Conservation (phyloP, 2,329 filamentous ascomycete genomes). For the Curvularia hawaiiensis region DNA sequence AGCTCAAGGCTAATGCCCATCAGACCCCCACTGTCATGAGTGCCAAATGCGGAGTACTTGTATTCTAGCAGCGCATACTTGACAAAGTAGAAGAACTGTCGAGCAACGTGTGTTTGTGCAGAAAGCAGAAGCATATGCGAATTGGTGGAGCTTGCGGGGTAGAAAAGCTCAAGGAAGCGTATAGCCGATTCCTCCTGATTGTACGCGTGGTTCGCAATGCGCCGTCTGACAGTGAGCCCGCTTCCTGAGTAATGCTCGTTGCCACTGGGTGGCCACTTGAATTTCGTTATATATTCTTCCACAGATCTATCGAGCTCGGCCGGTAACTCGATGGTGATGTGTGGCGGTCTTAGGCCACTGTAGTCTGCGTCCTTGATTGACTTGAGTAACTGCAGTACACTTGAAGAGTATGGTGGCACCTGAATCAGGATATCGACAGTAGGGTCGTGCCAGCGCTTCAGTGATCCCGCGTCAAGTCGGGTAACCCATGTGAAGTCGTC, state of each 20-base stretch:
- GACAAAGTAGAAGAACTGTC: slow-evolving; percentile 84
- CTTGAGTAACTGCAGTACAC: slow-evolving; percentile 76
- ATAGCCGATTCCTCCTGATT: slow-evolving; percentile 73
- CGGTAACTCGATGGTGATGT: slow-evolving; percentile 85
- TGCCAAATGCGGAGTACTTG: slow-evolving; percentile 65
- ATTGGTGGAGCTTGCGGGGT: slow-evolving; percentile 67
- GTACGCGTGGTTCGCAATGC: slow-evolving; percentile 66
- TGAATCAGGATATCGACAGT: slow-evolving; percentile 85
- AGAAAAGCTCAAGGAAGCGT: slow-evolving; percentile 85
- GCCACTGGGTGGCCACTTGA: slow-evolving; percentile 67
- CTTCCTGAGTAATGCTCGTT: slow-evolving; percentile 43
- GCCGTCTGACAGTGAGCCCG: slow-evolving; percentile 72
- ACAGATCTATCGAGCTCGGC: slow-evolving; percentile 69
- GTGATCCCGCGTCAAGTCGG: slow-evolving; percentile 72
- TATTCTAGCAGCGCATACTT: slow-evolving; percentile 80
- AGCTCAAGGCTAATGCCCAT: slow-evolving; percentile 82
- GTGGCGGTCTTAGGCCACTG: slow-evolving; percentile 69
- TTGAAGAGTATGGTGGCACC: slow-evolving; percentile 71
- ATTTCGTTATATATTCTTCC: slow-evolving; percentile 64
- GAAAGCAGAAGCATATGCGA: slow-evolving; percentile 86
- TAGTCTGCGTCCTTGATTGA: slow-evolving; percentile 81
- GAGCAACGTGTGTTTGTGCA: slow-evolving; percentile 77
- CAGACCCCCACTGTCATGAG: slow-evolving; percentile 59
- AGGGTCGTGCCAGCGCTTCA: slow-evolving; percentile 78
- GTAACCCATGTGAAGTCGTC: slow-evolving; percentile 77